A percentile compares a stretch with the other conserved stretches of the same genome.
These are phyloP conservation scores for Warburgia ugandensis DNA, from an alignment of 164 flowering plant genomes.

Conservation along the genomic window DNA sequence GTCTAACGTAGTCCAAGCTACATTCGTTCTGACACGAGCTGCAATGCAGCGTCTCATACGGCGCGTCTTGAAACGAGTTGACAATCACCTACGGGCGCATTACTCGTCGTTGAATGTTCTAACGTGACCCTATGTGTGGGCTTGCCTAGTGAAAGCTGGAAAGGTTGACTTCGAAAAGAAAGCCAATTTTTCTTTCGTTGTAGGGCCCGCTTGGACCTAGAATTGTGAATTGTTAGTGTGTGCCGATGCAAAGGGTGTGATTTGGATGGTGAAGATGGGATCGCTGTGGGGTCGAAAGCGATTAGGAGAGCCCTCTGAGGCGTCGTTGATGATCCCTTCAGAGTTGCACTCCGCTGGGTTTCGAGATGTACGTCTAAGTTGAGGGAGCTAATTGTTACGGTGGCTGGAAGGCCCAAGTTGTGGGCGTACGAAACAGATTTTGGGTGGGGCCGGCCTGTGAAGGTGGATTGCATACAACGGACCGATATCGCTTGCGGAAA, in stretches of 20 bases:
- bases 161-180: not conserved
- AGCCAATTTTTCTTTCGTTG: constrained; percentile 18
- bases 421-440: constrained; percentile 8
- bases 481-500: constrained; percentile 7
- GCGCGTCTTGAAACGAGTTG: not conserved
- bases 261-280: constrained; percentile 23
- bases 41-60: constrained; percentile 3
- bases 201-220: constrained; percentile 12
- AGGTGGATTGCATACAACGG: constrained; percentile 5
- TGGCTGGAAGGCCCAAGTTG: constrained; percentile 7
- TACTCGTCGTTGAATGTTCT: constrained; percentile 27
- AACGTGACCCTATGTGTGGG: constrained; percentile 31
- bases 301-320: constrained; percentile 17
- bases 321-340: constrained; percentile 1
- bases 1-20: not conserved
- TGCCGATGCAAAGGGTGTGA: constrained; percentile 5
- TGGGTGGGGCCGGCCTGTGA: constrained; percentile 9
- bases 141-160: constrained; percentile 21
- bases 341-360: not conserved
- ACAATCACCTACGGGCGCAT: not conserved
- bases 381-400: not conserved
- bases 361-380: not conserved
- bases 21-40: constrained; percentile 1
- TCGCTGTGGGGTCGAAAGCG: constrained; percentile 17
- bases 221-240: constrained; percentile 26